Evolutionary conservation across 2,329 filamentous ascomycete species (phyloP), one percentile per base, ranked within the genome.

Genomic region (Aureobasidium sp.): DNA sequence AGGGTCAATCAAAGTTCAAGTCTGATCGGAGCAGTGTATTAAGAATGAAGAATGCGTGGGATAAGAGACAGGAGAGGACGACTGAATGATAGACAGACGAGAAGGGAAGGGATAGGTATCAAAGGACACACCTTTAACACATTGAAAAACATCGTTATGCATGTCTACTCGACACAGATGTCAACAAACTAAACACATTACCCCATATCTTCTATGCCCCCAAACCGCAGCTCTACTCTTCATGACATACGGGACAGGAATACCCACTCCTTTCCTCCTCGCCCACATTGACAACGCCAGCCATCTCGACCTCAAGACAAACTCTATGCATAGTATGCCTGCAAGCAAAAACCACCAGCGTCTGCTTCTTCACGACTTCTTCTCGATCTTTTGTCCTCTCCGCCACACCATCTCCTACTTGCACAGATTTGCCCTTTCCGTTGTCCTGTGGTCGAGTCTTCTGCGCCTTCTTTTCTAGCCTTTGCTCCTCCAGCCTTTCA

Each of bases 271-370:
- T 45, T 7, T 57, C 53, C 7, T 57, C 53, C n/a, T 57, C 53
- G 4, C n/a, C 41, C 17, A 5, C 15, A 7, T 20, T 27, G 14
- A 12, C 22, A 53, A 37, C 34, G 17, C 31, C 44, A 39, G 42
- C 44, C 22, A 57, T 25, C 17, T 60, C 45, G 3, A n/a, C 17
- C 65, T 93, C 89, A 42, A 89, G 76, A 70, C 87, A 91, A 29
- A 76, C 78, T 70, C 85, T 80, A 75, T 90, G 87, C 68, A 87
- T 89, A 20, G 88, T 83, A 72, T 90, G 87, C 61, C 87, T 80
- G 71, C 87, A 90, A 25, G 86, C 87, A 68, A 90, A 75, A 53
- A 90, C 82, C 11, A 89, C 84, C 58, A 90, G 72, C 47, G 85
- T 67, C 63, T 73, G 51, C 63, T 65, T 68, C 58, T 63, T 67